A percentile compares a stretch with the other conserved stretches of the same genome.
These are phyloP conservation scores for Hymenoscyphus scutula DNA, from an alignment of 2,329 filamentous ascomycete species.

Conservation along the genomic window DNA sequence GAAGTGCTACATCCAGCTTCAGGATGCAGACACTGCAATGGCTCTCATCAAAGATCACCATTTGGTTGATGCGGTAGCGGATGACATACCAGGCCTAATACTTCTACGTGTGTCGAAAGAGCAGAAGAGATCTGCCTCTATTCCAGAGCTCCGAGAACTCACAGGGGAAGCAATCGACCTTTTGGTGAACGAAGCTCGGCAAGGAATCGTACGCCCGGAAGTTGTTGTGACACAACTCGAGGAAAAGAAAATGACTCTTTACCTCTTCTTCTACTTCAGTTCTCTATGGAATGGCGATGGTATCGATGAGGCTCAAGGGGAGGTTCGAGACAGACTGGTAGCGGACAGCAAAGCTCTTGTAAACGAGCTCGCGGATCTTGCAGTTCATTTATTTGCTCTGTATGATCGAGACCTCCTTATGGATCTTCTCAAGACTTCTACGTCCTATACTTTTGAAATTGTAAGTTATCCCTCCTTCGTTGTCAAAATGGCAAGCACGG, in stretches of 20 bases:
- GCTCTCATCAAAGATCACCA: slow-evolving; percentile 81
- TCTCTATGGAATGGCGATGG: slow-evolving; percentile 79
- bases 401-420: slow-evolving; percentile 80
- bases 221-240: slow-evolving; percentile 78
- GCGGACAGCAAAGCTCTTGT: slow-evolving; percentile 67
- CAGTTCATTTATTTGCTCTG: slow-evolving; percentile 79
- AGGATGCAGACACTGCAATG: slow-evolving; percentile 90
- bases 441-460: slow-evolving; percentile 84
- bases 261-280: slow-evolving; percentile 89
- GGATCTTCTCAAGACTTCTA: slow-evolving; percentile 81
- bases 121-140: slow-evolving; percentile 62
- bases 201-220: slow-evolving; percentile 76
- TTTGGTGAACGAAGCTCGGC: slow-evolving; percentile 86
- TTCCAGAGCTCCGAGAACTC: slow-evolving; percentile 71
- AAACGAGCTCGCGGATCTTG: slow-evolving; percentile 82
- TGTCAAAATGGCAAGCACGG: background rate
- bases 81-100: slow-evolving; percentile 88
- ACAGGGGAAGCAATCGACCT: slow-evolving; percentile 82
- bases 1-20: slow-evolving; percentile 82
- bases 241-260: slow-evolving; percentile 64
- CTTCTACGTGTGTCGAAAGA: slow-evolving; percentile 77
- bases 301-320: slow-evolving; percentile 52
- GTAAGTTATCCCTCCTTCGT: slow-evolving; percentile 35
- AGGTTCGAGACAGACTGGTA: slow-evolving; percentile 55
- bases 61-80: slow-evolving; percentile 81